A percentile compares a stretch with the other conserved stretches of the same genome.
phyloP scores from a whole-genome alignment of 768 basidiomycete species.

The Amanita phalloides region DNA sequence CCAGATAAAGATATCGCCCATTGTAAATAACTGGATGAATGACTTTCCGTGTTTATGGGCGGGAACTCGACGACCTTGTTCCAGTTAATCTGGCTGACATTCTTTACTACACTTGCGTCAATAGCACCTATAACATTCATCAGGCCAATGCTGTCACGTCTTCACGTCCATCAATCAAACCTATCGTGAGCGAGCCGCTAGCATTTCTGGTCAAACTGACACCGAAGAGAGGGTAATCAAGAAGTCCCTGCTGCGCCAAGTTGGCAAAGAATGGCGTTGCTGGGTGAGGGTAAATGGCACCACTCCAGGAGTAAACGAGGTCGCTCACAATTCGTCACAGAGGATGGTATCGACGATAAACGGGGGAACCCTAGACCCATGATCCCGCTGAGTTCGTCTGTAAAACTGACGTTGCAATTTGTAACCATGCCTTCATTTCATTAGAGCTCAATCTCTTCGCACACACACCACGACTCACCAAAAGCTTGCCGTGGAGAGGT shows the following conservation, averaged over 20 bases:
- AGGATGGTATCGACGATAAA: slow-evolving; percentile 45
- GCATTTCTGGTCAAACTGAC: slow-evolving; percentile 49
- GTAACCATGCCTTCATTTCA: slow-evolving; percentile 43
- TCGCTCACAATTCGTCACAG: slow-evolving; percentile 36
- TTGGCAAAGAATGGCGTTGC: slow-evolving; percentile 60
- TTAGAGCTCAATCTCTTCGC: background rate
- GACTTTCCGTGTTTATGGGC: slow-evolving; percentile 46
- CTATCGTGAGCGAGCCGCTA: slow-evolving; percentile 55
- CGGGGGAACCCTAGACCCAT: slow-evolving; percentile 71
- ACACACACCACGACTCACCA: slow-evolving; percentile 30
- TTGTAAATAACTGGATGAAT: slow-evolving; percentile 60
- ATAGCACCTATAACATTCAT: slow-evolving; percentile 46
- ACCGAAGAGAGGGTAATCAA: slow-evolving; percentile 74
- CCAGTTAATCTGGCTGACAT: slow-evolving; percentile 56
- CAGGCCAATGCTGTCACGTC: background rate
- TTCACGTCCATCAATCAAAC: slow-evolving; percentile 22
- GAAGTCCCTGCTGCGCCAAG: slow-evolving; percentile 48
- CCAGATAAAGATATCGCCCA: slow-evolving; percentile 58
- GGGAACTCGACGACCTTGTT: slow-evolving; percentile 66
- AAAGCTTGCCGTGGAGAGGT: slow-evolving; percentile 53
- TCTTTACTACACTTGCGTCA: slow-evolving; percentile 55
- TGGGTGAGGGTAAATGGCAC: slow-evolving; percentile 14
- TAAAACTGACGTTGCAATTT: slow-evolving; percentile 49
- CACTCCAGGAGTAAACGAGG: background rate
- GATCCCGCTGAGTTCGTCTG: slow-evolving; percentile 58